phyloP scores from a whole-genome alignment of 768 basidiomycete genomes.

The Arthromyces matolae region DNA sequence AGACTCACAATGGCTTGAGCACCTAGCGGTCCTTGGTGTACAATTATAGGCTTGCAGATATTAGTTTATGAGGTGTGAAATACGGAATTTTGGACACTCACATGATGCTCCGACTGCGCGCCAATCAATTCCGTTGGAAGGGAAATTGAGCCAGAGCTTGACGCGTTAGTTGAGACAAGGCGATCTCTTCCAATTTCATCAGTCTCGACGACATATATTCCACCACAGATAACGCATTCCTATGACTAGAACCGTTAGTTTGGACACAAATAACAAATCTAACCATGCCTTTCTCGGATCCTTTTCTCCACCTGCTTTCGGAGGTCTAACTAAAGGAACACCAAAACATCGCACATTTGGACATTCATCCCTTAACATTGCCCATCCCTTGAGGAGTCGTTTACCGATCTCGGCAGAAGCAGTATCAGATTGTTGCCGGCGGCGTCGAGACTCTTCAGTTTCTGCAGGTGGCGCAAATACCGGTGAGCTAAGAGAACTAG shows the following conservation, averaged over 20 bases:
- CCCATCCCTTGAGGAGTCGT: constrained; percentile 76
- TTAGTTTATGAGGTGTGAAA: no score
- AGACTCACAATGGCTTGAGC: constrained; percentile 1
- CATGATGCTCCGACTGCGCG: constrained; percentile 4
- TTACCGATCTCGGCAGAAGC: constrained; percentile 81
- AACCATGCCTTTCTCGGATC: constrained; percentile 61
- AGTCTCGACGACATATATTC: constrained; percentile 50
- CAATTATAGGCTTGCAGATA: no score
- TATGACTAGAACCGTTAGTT: constrained; percentile 29
- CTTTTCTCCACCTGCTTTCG: constrained; percentile 55
- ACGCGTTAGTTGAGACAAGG: constrained; percentile 29
- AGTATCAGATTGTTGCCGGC: constrained; percentile 76
- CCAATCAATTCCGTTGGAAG: background rate
- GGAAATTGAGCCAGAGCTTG: background rate
- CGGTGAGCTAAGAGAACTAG: constrained; percentile 57
- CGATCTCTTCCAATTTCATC: constrained; percentile 49
- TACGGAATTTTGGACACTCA: constrained; percentile 4
- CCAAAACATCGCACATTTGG: constrained; percentile 67
- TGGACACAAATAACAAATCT: constrained; percentile 30
- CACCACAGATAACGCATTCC: constrained; percentile 79
- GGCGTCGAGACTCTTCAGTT: constrained; percentile 58
- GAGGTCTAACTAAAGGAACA: constrained; percentile 79
- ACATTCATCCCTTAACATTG: constrained; percentile 89
- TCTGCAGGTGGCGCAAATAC: constrained; percentile 62
- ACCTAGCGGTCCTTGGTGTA: background rate